phyloP scores from a whole-genome alignment of 2,329 filamentous ascomycete genomes.

The Trichoderma sp. region DNA sequence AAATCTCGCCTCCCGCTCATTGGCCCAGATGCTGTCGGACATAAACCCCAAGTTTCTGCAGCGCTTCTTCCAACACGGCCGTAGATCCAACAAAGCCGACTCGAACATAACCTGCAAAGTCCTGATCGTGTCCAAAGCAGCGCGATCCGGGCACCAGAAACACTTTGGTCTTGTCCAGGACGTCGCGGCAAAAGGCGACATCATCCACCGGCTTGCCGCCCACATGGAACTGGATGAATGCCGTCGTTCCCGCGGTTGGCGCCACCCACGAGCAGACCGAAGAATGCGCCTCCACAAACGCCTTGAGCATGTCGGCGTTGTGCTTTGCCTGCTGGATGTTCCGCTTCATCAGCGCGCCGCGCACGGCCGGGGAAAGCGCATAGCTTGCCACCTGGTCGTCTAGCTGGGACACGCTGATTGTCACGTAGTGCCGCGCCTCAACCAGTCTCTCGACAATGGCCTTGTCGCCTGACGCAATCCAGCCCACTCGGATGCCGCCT shows the following conservation, averaged over 20 bases:
- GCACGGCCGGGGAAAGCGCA: conserved; percentile 59
- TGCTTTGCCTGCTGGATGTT: conserved; percentile 63
- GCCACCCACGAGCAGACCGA: conserved; percentile 69
- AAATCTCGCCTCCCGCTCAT: neutral
- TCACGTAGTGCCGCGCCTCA: conserved; percentile 75
- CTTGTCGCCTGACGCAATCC: conserved; percentile 70
- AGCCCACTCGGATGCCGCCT: conserved; percentile 79
- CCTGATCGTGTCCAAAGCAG: conserved; percentile 67
- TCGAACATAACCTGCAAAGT: conserved; percentile 74
- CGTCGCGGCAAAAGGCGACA: conserved; percentile 66
- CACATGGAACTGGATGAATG: conserved; percentile 69
- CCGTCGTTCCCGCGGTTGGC: conserved; percentile 77
- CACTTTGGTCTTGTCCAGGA: conserved; percentile 69
- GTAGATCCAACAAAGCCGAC: conserved; percentile 76
- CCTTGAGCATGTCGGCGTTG: conserved; percentile 67
- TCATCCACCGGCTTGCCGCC: conserved; percentile 67
- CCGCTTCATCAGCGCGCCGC: conserved; percentile 49
- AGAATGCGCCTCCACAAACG: conserved; percentile 65
- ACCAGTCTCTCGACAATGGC: conserved; percentile 65
- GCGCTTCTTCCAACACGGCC: conserved; percentile 64
- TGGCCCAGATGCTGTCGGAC: conserved; percentile 29
- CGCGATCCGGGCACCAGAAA: conserved; percentile 72
- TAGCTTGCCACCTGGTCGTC: conserved; percentile 78
- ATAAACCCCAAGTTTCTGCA: conserved; percentile 53
- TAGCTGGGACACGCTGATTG: conserved; percentile 80